phyloP scores from a whole-genome alignment of 2,329 filamentous ascomycete genomes.

The Ceratocystis cubensis region DNA sequence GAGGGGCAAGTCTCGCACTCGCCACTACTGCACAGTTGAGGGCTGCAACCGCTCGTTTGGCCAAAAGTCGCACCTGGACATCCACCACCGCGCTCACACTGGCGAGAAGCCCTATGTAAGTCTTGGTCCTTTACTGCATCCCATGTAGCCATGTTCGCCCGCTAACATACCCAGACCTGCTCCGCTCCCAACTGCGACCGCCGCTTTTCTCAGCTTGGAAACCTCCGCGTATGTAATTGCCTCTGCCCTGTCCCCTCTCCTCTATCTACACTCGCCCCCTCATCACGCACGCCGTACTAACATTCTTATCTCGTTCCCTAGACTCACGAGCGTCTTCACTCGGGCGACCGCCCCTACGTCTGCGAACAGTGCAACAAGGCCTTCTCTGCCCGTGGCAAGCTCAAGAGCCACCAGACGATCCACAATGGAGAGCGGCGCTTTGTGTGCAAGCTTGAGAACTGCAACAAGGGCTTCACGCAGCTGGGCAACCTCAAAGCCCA shows the following conservation, averaged over 20 bases:
- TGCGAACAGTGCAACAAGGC: slow-evolving; percentile 69
- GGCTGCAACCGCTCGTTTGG: slow-evolving; percentile 72
- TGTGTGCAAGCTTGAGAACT: slow-evolving; percentile 68
- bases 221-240: slow-evolving; percentile 55
- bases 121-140: background rate
- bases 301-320: slow-evolving; percentile 27
- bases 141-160: slow-evolving; percentile 24
- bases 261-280: background rate
- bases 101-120: slow-evolving; percentile 82
- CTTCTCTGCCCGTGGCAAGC: slow-evolving; percentile 77
- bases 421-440: slow-evolving; percentile 69
- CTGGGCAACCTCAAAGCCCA: slow-evolving; percentile 91
- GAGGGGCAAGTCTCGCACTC: slow-evolving; percentile 13
- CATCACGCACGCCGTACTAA: background rate
- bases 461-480: slow-evolving; percentile 79
- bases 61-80: slow-evolving; percentile 87
- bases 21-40: slow-evolving; percentile 54
- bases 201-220: slow-evolving; percentile 79
- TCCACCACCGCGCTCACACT: slow-evolving; percentile 77
- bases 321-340: slow-evolving; percentile 81
- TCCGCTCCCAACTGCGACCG: slow-evolving; percentile 60
- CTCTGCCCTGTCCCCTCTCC: background rate
- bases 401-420: slow-evolving; percentile 70
- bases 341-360: slow-evolving; percentile 70
- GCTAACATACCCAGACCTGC: slow-evolving; percentile 40